Evolutionary conservation across 2,329 filamentous ascomycete genomes (phyloP), one percentile per base, ranked within the genome.

Genomic region (Phoma herbarum): DNA sequence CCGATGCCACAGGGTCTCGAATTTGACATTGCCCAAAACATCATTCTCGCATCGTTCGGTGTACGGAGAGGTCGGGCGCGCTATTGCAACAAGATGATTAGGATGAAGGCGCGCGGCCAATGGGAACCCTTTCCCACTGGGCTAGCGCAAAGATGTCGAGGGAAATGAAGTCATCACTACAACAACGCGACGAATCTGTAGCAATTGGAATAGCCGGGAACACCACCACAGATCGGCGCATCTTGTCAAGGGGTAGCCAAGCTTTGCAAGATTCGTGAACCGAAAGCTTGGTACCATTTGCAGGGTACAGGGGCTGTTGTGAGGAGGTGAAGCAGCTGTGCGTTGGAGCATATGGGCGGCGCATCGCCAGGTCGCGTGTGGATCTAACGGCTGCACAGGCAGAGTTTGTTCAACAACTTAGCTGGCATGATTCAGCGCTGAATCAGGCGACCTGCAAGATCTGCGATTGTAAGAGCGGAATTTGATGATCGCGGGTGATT

Each of bases 161-260:
- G 18, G 7, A 12, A n/a, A 59, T 59, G 56, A 59, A 37, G 45
- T 59, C 56, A 59, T 59, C 31, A 54, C 41, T 50, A 35, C 41
- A 51, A 22, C 26, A 18, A 54, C 4, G 10, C 33, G 26, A 59
- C 41, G 22, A 51, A 35, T 41, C 31, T 46, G 25, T 51, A 35
- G n/a, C 50, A 46, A 45, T 11, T 29, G 11, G 18, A 22, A 23
- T 11, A 20, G 16, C 39, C 16, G 28, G 31, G 29, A 28, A 23
- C 29, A 18, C 6, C 23, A 37, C 12, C 14, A 22, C 39, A 35
- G 44, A 51, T 51, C 50, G 41, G 12, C 41, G 41, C 44, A 12
- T 23, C 11, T 12, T 31, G 12, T 28, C 14, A 35, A 41, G 20
- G 25, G 50, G 41, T 31, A 51, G 56, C 56, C 41, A 59, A 59